Evolutionary conservation across 345 rosid species (phyloP).

Genomic region (Salix udensis): DNA sequence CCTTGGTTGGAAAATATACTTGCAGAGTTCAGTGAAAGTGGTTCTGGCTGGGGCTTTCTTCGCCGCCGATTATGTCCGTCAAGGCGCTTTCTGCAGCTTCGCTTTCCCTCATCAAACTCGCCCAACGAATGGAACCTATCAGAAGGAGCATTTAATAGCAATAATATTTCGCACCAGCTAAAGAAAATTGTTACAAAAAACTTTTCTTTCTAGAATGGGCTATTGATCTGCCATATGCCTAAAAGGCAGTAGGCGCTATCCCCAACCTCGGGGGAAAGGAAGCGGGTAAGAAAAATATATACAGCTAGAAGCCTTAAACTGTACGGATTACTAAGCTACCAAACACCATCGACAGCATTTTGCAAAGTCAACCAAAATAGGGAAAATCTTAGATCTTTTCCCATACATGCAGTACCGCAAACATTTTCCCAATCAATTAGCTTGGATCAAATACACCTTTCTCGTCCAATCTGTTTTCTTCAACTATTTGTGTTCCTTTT

Average conservation of each 20-base stretch:
- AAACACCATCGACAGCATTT: neutral
- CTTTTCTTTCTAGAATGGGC: neutral
- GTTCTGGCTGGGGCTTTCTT: constrained; percentile 63
- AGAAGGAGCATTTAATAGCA: neutral
- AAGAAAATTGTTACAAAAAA: neutral
- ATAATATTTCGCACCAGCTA: neutral
- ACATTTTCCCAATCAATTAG: neutral
- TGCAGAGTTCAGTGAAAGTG: constrained; percentile 36
- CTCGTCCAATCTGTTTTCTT: neutral
- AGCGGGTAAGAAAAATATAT: neutral
- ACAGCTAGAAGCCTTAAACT: neutral
- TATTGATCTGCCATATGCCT: neutral
- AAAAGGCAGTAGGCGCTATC: neutral
- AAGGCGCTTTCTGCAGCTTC: constrained; percentile 80
- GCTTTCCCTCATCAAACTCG: constrained; percentile 70
- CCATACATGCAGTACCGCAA: neutral
- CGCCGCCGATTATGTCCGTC: constrained; percentile 75
- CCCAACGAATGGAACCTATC: constrained; percentile 66
- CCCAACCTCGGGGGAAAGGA: neutral
- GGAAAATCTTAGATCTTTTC: constrained; percentile 2
- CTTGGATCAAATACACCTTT: neutral
- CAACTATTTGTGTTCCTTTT: neutral
- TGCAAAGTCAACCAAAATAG: neutral
- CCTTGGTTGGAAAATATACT: constrained; percentile 50
- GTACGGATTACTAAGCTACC: neutral